Evolutionary conservation across 306 rosid species (phyloP).

Genomic region (Malus asiatica): DNA sequence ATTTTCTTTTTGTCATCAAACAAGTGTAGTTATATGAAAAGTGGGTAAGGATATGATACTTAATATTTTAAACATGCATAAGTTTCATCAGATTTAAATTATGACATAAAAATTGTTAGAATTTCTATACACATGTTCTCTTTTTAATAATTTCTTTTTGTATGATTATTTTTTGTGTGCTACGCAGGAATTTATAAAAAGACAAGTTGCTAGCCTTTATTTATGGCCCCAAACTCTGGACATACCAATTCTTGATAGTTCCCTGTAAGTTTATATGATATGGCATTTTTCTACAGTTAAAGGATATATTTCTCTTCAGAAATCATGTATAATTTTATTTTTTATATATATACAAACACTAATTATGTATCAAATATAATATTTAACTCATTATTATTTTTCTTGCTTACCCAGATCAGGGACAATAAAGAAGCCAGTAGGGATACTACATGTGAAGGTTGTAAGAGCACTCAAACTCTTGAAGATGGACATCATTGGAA

Average conservation of each 20-base stretch:
- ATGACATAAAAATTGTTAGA: not conserved
- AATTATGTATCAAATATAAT: no score
- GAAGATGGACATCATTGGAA: conserved; percentile 23
- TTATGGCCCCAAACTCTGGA: conserved; percentile 22
- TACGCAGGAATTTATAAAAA: conserved; percentile 17
- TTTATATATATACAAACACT: no score
- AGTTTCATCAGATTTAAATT: not conserved
- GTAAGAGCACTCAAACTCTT: conserved; percentile 19
- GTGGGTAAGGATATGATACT: no score
- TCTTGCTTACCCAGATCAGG: not conserved
- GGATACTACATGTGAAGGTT: conserved; percentile 24
- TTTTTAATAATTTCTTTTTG: not conserved
- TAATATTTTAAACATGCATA: not conserved
- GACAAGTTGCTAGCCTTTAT: conserved; percentile 19
- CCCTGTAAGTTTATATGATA: conserved; percentile 5
- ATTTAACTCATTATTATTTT: not conserved
- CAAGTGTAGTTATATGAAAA: no score
- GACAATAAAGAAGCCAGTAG: conserved; percentile 23
- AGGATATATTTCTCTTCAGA: no score
- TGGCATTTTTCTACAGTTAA: no score
- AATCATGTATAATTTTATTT: no score
- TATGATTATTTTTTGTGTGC: no score
- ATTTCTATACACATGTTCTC: not conserved
- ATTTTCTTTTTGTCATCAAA: no score
- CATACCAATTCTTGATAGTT: conserved; percentile 16